Percentiles rank a stretch among this genome's conserved stretches.
Conservation (phyloP, 2,329 filamentous ascomycete genomes). For the Nemania serpens region DNA sequence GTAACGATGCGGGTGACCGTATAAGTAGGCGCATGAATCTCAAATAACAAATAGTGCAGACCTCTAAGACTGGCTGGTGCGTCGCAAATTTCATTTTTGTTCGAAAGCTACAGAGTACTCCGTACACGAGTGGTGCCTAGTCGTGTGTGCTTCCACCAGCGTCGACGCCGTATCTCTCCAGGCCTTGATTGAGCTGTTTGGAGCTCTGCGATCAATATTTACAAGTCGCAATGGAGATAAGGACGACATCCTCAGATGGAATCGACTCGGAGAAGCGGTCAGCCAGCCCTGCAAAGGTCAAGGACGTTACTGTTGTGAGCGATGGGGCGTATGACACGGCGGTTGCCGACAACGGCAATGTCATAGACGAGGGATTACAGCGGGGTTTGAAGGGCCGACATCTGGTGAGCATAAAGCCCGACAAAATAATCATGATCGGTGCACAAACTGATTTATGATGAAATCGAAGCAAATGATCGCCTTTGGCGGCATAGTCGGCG, state of each 20-base stretch:
- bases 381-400: constrained; percentile 39
- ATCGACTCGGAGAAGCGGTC: constrained; percentile 19
- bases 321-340: constrained; percentile 8
- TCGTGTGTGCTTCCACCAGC: not conserved
- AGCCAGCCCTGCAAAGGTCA: constrained; percentile 16
- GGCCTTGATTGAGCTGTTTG: not conserved
- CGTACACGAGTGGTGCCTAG: not conserved
- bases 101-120: not conserved
- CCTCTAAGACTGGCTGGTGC: not conserved
- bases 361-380: constrained; percentile 38
- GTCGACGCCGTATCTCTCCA: not conserved
- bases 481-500: constrained; percentile 38
- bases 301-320: not conserved
- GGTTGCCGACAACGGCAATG: constrained; percentile 34
- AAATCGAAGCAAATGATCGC: constrained; percentile 38
- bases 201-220: not conserved
- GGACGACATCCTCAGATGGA: constrained; percentile 6
- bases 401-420: constrained; percentile 27
- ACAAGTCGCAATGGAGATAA: constrained; percentile 7
- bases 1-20: not conserved
- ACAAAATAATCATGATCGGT: not conserved
- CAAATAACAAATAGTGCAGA: not conserved
- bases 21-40: constrained; percentile 2
- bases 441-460: not conserved
- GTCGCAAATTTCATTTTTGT: not conserved